These are phyloP conservation scores for Ophiostoma sp. DNA, from an alignment of 2,329 filamentous ascomycete genomes.

Conservation along the genomic window DNA sequence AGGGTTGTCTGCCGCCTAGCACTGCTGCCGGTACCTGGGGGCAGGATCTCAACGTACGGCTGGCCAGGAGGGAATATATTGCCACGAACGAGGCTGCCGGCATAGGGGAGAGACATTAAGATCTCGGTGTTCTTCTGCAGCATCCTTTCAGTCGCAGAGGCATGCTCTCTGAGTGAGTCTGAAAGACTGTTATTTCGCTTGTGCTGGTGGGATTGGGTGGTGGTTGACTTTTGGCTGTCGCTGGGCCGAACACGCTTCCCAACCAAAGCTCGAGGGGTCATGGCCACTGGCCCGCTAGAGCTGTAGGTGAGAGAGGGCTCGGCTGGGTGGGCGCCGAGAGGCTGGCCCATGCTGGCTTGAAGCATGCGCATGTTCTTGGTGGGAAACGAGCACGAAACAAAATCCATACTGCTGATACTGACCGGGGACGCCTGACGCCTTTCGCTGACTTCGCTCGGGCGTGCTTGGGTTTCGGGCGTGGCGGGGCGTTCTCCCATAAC, in stretches of 20 bases:
- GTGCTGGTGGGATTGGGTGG: slow-evolving; percentile 47
- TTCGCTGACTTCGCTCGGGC: slow-evolving; percentile 28
- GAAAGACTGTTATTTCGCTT: slow-evolving; percentile 84
- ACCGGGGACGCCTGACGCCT: slow-evolving; percentile 46
- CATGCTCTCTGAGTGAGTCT: slow-evolving; percentile 72
- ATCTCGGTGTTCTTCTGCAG: slow-evolving; percentile 52
- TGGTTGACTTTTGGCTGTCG: slow-evolving; percentile 31
- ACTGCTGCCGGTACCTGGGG: slow-evolving; percentile 44
- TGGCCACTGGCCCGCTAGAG: slow-evolving; percentile 47
- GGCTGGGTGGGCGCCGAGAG: slow-evolving; percentile 52
- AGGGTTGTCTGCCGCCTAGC: slow-evolving; percentile 50
- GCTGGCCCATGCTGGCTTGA: slow-evolving; percentile 39
- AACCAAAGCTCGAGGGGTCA: slow-evolving; percentile 52
- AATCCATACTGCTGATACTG: slow-evolving; percentile 55
- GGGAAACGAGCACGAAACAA: slow-evolving; percentile 60
- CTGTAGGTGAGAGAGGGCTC: slow-evolving; percentile 46
- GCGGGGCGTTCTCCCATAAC: slow-evolving; percentile 41
- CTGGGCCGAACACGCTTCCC: slow-evolving; percentile 54
- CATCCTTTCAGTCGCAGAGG: slow-evolving; percentile 42
- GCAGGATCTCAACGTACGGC: slow-evolving; percentile 66
- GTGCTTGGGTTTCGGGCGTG: slow-evolving; percentile 40
- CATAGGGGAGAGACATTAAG: slow-evolving; percentile 60
- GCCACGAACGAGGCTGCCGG: slow-evolving; percentile 81
- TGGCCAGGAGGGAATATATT: slow-evolving; percentile 77
- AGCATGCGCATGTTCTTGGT: slow-evolving; percentile 43